A percentile compares a stretch with the other conserved stretches of the same genome.
phyloP scores from a whole-genome alignment of 1,139 yeast genomes.

The Candida tropicalis region DNA sequence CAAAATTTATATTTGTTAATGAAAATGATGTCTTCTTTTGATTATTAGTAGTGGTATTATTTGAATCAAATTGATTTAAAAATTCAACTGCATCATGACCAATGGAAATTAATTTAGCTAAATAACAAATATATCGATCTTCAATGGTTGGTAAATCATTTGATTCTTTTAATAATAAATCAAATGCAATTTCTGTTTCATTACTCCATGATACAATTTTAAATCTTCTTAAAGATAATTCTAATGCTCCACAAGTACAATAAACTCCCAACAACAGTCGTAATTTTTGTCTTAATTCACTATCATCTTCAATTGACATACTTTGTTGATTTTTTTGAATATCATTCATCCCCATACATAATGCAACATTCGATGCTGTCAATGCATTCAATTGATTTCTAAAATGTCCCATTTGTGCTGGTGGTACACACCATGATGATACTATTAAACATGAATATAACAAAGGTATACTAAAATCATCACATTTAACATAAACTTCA shows the following conservation, averaged over 20 bases:
- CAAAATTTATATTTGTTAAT: slow-evolving; percentile 10
- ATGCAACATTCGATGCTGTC: slow-evolving; percentile 45
- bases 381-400: slow-evolving; percentile 53
- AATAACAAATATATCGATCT: slow-evolving; percentile 42
- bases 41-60: neutral
- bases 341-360: slow-evolving; percentile 52
- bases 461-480: slow-evolving; percentile 42
- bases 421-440: slow-evolving; percentile 55
- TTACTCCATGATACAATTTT: slow-evolving; percentile 50
- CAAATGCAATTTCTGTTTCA: slow-evolving; percentile 42
- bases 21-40: slow-evolving; percentile 1
- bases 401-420: slow-evolving; percentile 51
- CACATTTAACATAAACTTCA: slow-evolving; percentile 43
- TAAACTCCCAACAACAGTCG: slow-evolving; percentile 50
- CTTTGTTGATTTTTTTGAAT: slow-evolving; percentile 27
- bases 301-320: slow-evolving; percentile 24
- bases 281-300: slow-evolving; percentile 41
- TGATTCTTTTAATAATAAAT: slow-evolving; percentile 25
- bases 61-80: slow-evolving; percentile 16
- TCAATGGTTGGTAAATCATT: slow-evolving; percentile 21
- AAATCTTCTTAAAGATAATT: slow-evolving; percentile 51
- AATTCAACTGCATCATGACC: slow-evolving; percentile 50
- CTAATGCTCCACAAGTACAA: slow-evolving; percentile 52
- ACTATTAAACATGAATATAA: slow-evolving; percentile 47
- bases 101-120: slow-evolving; percentile 39